A percentile compares a stretch with the other conserved stretches of the same genome.
Evolutionary conservation across 331 rosid species (phyloP).

Genomic region (Rosa hybrid): DNA sequence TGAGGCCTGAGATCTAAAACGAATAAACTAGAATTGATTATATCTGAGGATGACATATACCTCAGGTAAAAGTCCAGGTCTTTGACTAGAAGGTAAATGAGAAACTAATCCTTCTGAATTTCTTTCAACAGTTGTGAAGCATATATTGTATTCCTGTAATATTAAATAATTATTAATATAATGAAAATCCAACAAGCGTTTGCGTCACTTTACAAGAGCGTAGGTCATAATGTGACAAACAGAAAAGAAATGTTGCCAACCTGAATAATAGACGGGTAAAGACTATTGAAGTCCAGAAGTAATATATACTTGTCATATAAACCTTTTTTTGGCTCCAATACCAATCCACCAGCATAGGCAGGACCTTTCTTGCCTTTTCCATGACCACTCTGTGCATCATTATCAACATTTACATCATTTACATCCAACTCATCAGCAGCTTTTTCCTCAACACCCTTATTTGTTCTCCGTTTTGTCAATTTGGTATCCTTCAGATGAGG

Average conservation of each 20-base stretch:
- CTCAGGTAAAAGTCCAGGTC: slow-evolving; percentile 89
- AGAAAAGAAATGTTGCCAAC: slow-evolving; percentile 30
- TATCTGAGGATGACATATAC: slow-evolving; percentile 41
- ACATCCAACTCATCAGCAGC: slow-evolving; percentile 54
- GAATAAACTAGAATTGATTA: slow-evolving; percentile 13
- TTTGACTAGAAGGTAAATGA: slow-evolving; percentile 67
- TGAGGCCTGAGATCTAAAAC: background rate
- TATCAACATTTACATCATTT: slow-evolving; percentile 46
- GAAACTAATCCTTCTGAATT: slow-evolving; percentile 62
- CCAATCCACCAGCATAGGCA: slow-evolving; percentile 93
- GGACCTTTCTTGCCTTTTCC: slow-evolving; percentile 80
- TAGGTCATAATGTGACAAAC: background rate
- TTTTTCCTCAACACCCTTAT: slow-evolving; percentile 45
- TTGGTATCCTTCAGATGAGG: slow-evolving; percentile 58
- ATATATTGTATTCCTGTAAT: slow-evolving; percentile 87
- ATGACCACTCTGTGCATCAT: slow-evolving; percentile 49
- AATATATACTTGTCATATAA: slow-evolving; percentile 89
- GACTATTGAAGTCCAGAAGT: slow-evolving; percentile 95
- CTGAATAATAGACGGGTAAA: slow-evolving; percentile 98
- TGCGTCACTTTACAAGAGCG: slow-evolving; percentile 15
- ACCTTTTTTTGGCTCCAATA: slow-evolving; percentile 96
- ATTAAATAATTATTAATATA: slow-evolving; percentile 20
- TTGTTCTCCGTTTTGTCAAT: slow-evolving; percentile 53
- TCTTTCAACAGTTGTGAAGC: slow-evolving; percentile 95
- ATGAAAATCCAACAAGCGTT: slow-evolving; percentile 8